A percentile compares a stretch with the other conserved stretches of the same genome.
phyloP scores from a whole-genome alignment of 2,329 filamentous ascomycete genomes.

The Phyllosticta citribraziliensis region DNA sequence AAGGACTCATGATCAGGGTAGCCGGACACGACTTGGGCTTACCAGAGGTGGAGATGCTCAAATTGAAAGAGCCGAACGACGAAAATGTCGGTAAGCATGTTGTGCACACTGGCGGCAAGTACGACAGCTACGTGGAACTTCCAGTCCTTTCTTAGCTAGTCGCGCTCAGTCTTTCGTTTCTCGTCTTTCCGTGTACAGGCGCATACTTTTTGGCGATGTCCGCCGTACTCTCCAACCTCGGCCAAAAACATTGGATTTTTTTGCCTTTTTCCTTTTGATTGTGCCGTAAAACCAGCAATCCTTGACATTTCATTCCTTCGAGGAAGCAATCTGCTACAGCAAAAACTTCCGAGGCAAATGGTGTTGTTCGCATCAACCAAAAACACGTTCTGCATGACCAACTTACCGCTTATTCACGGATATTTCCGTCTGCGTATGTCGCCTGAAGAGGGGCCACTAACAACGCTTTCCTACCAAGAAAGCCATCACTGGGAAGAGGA shows the following conservation, averaged over 20 bases:
- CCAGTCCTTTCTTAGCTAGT: not conserved
- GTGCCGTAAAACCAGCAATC: no score
- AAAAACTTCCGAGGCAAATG: no score
- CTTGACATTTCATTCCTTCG: no score
- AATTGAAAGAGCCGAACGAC: not conserved
- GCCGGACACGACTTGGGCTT: not conserved
- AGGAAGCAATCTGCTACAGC: no score
- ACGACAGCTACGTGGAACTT: not conserved
- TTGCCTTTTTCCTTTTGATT: no score
- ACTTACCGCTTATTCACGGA: not conserved
- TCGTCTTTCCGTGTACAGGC: no score
- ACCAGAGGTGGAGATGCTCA: not conserved
- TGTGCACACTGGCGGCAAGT: slow-evolving; percentile 1
- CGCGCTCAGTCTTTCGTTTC: no score
- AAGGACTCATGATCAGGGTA: slow-evolving; percentile 14
- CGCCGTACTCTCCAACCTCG: no score
- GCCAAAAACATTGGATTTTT: no score
- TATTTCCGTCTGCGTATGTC: not conserved
- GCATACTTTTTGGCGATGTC: no score
- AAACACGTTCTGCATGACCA: not conserved
- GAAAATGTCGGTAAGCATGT: not conserved
- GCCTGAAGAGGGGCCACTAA: not conserved
- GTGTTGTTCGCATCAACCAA: no score
- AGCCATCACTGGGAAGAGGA: not conserved
- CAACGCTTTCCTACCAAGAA: not conserved